Evolutionary conservation across 805 yeast species (phyloP).

Genomic region (Danielia oregonensis): DNA sequence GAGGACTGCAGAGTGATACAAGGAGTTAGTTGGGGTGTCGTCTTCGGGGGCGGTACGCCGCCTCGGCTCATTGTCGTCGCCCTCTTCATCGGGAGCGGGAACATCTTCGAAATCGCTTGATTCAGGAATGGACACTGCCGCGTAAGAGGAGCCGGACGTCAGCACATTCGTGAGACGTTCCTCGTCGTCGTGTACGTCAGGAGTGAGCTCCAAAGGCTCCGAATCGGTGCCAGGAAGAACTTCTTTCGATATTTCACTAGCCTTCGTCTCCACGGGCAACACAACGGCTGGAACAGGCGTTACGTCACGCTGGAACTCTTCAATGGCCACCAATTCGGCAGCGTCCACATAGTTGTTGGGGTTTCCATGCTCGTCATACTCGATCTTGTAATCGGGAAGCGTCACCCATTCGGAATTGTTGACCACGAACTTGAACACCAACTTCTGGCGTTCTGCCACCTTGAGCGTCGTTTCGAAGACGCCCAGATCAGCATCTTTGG

Average conservation of each 20-base stretch:
- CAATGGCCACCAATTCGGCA: slow-evolving; percentile 20
- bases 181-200: slow-evolving; percentile 8
- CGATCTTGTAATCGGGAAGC: slow-evolving; percentile 19
- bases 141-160: slow-evolving; percentile 33
- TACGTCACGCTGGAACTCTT: slow-evolving; percentile 11
- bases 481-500: slow-evolving; percentile 8
- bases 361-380: slow-evolving; percentile 32
- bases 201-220: slow-evolving; percentile 2
- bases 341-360: slow-evolving; percentile 31
- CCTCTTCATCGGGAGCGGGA: slow-evolving; percentile 5
- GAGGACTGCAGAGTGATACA: slow-evolving; percentile 13
- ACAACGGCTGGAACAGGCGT: background rate
- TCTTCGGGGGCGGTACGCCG: slow-evolving; percentile 10
- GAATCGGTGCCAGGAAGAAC: background rate
- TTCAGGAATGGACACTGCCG: slow-evolving; percentile 32
- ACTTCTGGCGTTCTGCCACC: slow-evolving; percentile 19
- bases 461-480: slow-evolving; percentile 20
- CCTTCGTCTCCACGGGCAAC: background rate
- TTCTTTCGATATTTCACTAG: background rate
- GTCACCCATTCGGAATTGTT: slow-evolving; percentile 32
- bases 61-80: slow-evolving; percentile 4
- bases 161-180: slow-evolving; percentile 20
- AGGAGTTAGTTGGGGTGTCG: slow-evolving; percentile 24
- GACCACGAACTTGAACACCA: slow-evolving; percentile 37
- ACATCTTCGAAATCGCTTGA: slow-evolving; percentile 16